Evolutionary conservation across 768 basidiomycete species (phyloP), one percentile per base, ranked within the genome.

Genomic region (Tricholoma matsutake): DNA sequence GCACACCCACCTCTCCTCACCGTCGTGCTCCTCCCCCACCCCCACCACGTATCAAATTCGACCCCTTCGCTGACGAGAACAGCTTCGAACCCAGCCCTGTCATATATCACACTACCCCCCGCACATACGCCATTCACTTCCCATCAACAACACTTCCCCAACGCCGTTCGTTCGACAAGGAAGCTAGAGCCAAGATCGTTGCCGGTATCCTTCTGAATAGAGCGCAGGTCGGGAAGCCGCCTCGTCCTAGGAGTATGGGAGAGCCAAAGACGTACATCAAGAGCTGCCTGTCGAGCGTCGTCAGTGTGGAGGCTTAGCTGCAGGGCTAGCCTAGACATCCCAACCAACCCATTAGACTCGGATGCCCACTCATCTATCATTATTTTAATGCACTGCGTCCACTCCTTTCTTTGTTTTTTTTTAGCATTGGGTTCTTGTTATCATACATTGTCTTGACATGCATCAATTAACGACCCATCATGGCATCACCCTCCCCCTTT

Each of bases 121-220:
- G 25, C 56, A 14, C 16, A 10, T 41, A n/a, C 57, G 35, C 37
- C 13, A 47, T 60, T 53, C 54, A 32, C 43, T 54, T 64, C 35
- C 55, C 54, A n/a, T 41, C 58, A 6, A 18, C 45, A 2, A 54
- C 55, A 14, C 37, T 52, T 0, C 52, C 57, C n/a, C 28, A 39
- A 3, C 45, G 28, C n/a, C 57, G 57, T 6, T 43, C 45, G 29
- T 20, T 54, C 16, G 67, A 69, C 35, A 62, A 61, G 1, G 66
- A 68, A 58, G 75, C 77, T 5, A 75, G 79, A 13, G 78, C 80
- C 60, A 78, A 77, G 66, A 77, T 86, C 57, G 84, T 87, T 1
- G 86, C 86, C 2, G 83, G 82, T 18, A 84, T 84, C 51, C 69
- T 87, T 32, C 74, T 87, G 28, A 81, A 81, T 65, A 76, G 85